Base-by-base conservation (phyloP, 352 stramenopile genomes). In the Globisporangium takayamanum region DNA sequence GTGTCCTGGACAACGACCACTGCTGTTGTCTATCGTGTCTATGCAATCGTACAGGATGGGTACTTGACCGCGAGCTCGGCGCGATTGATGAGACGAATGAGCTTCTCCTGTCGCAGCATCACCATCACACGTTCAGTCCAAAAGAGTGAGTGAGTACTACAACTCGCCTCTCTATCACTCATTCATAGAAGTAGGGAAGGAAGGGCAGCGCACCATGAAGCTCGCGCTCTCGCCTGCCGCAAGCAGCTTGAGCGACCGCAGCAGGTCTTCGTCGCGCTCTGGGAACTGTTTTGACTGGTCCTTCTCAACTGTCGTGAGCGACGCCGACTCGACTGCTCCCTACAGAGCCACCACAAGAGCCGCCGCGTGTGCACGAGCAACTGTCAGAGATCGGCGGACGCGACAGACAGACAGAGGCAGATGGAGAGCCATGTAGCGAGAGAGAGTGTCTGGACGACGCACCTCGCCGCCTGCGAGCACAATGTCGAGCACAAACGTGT, bases 401-500 rank as follows among this genome's bases (percentile, higher is more conserved):
- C 22, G 22, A 22, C 22, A 22, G 22, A 22, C 22, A 22, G 22
- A 22, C 22, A 22, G 22, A 22, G 22, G 22, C 22, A 22, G 22
- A 22, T 22, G 22, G 22, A 22, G 22, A 22, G 22, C 22, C 22
- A 22, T 22, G 22, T 22, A 22, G 22, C 22, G 22, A 42, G 58
- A 44, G 18, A 33, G 53, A 50, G 28, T 6, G 28, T 3, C 28
- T 3, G 28, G 28, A 33, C 5, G 15, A 42, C 62, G 18, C 57
- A 88, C 79, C 57, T 87, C 78, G 69, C 80, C 80, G n/a, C 76
- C 77, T 0, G 76, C 68, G 30, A 95, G 69, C 25, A 79, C 74
- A 62, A 95, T 95, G 50, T 95, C 85, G 53, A 95, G 69, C 65
- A 93, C 85, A 62, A 95, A 95, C 0, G 85, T 95, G 59, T 95